Conservation (phyloP, 2,329 filamentous ascomycete species). For the Eutypella sp. region DNA sequence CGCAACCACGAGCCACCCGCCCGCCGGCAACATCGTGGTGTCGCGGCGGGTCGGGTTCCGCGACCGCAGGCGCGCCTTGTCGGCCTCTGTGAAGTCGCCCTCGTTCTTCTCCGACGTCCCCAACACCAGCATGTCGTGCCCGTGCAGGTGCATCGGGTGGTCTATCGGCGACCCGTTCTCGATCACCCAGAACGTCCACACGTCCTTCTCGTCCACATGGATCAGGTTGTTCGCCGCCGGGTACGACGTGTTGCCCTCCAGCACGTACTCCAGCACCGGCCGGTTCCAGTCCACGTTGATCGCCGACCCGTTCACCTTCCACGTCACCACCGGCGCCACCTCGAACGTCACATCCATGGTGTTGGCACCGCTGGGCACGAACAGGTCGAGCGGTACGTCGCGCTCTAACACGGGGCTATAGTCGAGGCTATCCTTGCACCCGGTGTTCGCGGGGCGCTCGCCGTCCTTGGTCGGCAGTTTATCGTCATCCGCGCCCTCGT, state of each 20-base stretch:
- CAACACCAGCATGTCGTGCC: conserved; percentile 30
- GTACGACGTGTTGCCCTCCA: conserved; percentile 20
- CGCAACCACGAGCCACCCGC: conserved; percentile 41
- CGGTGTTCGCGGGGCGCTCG: conserved; percentile 5
- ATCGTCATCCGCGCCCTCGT: conserved; percentile 7
- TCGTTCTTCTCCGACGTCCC: conserved; percentile 14
- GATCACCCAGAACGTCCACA: conserved; percentile 26
- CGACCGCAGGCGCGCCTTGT: conserved; percentile 25
- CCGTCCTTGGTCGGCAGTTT: conserved; percentile 13
- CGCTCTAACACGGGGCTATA: conserved; percentile 15
- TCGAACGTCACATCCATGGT: conserved; percentile 12
- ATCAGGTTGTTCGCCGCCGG: conserved; percentile 17
- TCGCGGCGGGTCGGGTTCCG: conserved; percentile 43
- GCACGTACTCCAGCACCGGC: conserved; percentile 27
- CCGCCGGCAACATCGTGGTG: conserved; percentile 36
- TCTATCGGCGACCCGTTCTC: conserved; percentile 16
- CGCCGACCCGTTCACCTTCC: conserved; percentile 15
- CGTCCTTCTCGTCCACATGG: conserved; percentile 13
- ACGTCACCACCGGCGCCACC: conserved; percentile 6
- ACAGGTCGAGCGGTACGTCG: conserved; percentile 10
- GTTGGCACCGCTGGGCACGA: conserved; percentile 5
- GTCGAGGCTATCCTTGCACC: conserved; percentile 13
- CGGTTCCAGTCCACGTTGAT: conserved; percentile 28
- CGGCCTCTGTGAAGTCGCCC: conserved; percentile 15
- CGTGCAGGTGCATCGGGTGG: conserved; percentile 29